Evolutionary conservation across 1,139 yeast genomes (phyloP), one percentile per base, ranked within the genome.

Genomic region (Debaryomyces nepalensis): DNA sequence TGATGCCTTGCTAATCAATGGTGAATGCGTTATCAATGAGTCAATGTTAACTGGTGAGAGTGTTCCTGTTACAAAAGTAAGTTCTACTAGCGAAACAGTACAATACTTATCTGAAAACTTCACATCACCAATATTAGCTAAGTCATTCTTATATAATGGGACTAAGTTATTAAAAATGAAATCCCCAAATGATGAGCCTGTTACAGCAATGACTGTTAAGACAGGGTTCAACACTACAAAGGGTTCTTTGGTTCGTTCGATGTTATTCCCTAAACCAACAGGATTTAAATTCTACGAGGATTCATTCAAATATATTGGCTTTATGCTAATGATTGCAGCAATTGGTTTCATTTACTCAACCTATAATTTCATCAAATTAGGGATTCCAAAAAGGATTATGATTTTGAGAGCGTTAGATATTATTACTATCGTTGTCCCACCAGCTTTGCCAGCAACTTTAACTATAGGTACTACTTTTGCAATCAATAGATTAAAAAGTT

Each of bases 31-130:
- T 44, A 86, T 91, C 12, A 93, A 93, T 62, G 98, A 91, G 60
- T 87, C 96, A 8, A 91, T 91, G 96, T 75, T 91, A 23, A 93
- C 98, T 0, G 99, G 99, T 30, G 99, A 93, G 61, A 89, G 97
- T 44, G 98, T 93, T 1, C 99, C 99, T 0, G 96, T 93, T 2
- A 80, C 97, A 0, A 93, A 93, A 60, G 50, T 73, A 4, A 77
- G 86, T 3, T 90, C 95, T 2, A 69, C 77, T 0, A 77, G 77
- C 20, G 89, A 82, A 14, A 76, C 84, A 0, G 77, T 89, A 33
- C 68, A 68, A 22, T 70, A 70, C 12, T 63, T 89, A 32, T 73
- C 78, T 15, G 71, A 70, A 35, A 84, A 79, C 54, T 79, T 80
- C 53, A 78, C 87, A n/a, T 79, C 90, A 4, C 77, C 85, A 15